Percentiles rank a stretch among this genome's conserved stretches.
phyloP scores from a whole-genome alignment of 192 early-diverging fungal species.

The Podila horticola region DNA sequence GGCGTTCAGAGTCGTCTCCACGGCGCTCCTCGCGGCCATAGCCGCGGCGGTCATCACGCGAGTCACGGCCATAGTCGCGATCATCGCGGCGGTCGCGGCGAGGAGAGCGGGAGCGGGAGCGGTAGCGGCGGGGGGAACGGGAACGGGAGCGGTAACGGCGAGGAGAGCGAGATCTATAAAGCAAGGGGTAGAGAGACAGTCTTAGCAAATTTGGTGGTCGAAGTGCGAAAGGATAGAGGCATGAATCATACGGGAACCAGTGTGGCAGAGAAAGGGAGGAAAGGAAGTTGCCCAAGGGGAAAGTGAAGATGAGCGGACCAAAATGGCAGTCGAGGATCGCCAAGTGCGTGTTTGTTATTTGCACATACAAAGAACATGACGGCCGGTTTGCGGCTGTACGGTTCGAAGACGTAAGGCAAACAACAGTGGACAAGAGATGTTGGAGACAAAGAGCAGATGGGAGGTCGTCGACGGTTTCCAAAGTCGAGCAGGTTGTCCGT shows the following conservation, averaged over 20 bases:
- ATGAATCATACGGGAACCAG: neutral
- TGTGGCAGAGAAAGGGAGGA: neutral
- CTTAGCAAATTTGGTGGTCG: neutral
- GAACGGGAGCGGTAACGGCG: conserved; percentile 13
- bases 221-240: neutral
- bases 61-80: conserved; percentile 14
- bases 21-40: conserved; percentile 16
- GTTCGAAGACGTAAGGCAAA: conserved; percentile 25
- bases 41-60: conserved; percentile 15
- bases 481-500: no score
- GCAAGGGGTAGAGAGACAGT: neutral
- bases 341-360: neutral
- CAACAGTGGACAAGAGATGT: neutral
- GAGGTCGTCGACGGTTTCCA: no score
- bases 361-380: conserved; percentile 45
- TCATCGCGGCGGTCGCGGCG: conserved; percentile 32
- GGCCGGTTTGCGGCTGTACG: conserved; percentile 20
- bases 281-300: neutral
- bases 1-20: conserved; percentile 24
- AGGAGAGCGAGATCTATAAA: conserved; percentile 27
- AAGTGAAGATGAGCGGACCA: neutral
- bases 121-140: conserved; percentile 22
- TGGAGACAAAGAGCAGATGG: no score
- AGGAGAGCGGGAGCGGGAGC: conserved; percentile 32
- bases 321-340: no score